Evolutionary conservation across 2,329 filamentous ascomycete genomes (phyloP).

Genomic region (Penicillium sp.): DNA sequence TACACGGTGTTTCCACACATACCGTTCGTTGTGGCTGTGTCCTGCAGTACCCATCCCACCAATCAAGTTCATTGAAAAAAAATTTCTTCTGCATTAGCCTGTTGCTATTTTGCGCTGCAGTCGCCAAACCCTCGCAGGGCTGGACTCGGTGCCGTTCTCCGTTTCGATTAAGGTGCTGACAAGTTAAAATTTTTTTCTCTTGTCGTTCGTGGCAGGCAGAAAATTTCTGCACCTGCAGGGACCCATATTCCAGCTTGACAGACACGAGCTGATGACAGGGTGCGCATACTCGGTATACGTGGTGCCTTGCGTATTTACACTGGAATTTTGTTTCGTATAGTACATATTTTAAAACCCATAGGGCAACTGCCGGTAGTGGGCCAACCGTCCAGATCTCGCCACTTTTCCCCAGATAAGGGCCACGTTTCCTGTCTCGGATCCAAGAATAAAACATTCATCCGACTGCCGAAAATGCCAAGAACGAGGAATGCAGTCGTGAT

Average conservation of each 20-base stretch:
- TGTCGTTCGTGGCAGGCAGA: neutral
- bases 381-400: slow-evolving; percentile 14
- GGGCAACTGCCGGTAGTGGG: slow-evolving; percentile 5
- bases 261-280: slow-evolving; percentile 3
- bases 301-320: slow-evolving; percentile 1
- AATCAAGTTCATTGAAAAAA: slow-evolving; percentile 21
- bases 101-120: slow-evolving; percentile 23
- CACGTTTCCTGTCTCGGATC: slow-evolving; percentile 11
- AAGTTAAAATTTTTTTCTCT: slow-evolving; percentile 14
- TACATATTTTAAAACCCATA: neutral
- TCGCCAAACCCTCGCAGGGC: slow-evolving; percentile 2
- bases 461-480: slow-evolving; percentile 1
- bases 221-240: slow-evolving; percentile 7
- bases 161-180: slow-evolving; percentile 24
- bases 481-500: neutral
- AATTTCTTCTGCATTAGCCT: slow-evolving; percentile 24
- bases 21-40: slow-evolving; percentile 21
- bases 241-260: neutral
- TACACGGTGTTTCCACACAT: neutral
- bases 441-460: slow-evolving; percentile 4
- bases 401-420: slow-evolving; percentile 22
- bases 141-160: slow-evolving; percentile 3
- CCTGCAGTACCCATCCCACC: slow-evolving; percentile 1
- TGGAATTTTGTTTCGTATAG: neutral
- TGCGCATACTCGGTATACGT: neutral